Percentiles rank a stretch among this genome's conserved stretches.
Evolutionary conservation across 495 filamentous ascomycete genomes (phyloP).

Genomic region (Penicillium simplicissimum): DNA sequence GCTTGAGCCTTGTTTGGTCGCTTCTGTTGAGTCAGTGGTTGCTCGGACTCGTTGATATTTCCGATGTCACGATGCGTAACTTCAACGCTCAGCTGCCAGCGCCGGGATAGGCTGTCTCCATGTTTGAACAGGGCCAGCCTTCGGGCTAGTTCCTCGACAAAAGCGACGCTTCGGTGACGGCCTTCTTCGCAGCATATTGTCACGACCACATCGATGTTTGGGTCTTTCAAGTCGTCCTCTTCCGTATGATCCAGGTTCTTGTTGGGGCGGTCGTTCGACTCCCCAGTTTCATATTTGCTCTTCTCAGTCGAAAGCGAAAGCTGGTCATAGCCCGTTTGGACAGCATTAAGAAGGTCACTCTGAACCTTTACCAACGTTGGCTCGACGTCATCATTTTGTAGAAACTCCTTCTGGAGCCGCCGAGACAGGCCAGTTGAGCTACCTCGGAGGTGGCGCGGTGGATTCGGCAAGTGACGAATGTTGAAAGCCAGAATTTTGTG

Average conservation of each 20-base stretch:
- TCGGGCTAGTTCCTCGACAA: conserved; percentile 21
- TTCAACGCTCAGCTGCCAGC: neutral
- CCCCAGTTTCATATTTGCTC: neutral
- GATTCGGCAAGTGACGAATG: conserved; percentile 18
- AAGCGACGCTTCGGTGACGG: conserved; percentile 22
- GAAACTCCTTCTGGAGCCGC: conserved; percentile 17
- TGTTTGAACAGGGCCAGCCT: conserved; percentile 2
- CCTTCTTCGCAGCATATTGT: conserved; percentile 25
- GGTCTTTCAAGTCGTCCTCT: neutral
- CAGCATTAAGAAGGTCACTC: neutral
- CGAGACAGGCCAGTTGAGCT: conserved; percentile 12
- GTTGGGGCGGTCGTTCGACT: neutral
- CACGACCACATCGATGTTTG: conserved; percentile 1
- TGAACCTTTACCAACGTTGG: conserved; percentile 1
- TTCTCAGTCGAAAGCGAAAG: neutral
- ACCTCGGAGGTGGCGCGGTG: conserved; percentile 12
- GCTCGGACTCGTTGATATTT: neutral
- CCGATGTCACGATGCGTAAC: conserved; percentile 12
- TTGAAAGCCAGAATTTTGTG: conserved; percentile 9
- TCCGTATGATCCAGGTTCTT: neutral
- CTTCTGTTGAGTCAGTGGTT: neutral
- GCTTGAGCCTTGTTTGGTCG: neutral
- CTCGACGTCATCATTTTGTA: conserved; percentile 13
- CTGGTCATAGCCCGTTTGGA: neutral
- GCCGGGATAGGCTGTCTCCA: neutral